These are phyloP conservation scores for Dipteronia dyeriana DNA, from an alignment of 345 rosid species.

Conservation along the genomic window DNA sequence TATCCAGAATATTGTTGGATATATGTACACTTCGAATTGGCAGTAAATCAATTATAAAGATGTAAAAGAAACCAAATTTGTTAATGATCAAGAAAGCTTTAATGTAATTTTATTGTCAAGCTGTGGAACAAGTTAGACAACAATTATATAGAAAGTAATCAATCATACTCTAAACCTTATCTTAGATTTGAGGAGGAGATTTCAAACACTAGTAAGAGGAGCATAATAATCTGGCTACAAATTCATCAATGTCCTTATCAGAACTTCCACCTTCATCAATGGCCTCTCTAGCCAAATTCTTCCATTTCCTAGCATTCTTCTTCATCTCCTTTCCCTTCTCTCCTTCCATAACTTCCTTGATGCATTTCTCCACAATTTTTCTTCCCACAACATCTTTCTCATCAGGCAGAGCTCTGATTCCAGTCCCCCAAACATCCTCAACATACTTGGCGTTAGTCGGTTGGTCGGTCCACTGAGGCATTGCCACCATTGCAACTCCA, in stretches of 20 bases:
- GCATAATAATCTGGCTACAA: slow-evolving; percentile 14
- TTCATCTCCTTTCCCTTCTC: slow-evolving; percentile 30
- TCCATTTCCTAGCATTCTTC: slow-evolving; percentile 32
- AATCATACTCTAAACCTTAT: no score
- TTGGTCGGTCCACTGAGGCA: slow-evolving; percentile 56
- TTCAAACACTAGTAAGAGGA: neutral
- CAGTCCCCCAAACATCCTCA: slow-evolving; percentile 45
- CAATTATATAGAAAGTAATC: no score
- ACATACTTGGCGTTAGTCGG: slow-evolving; percentile 38
- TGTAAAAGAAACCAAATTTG: no score
- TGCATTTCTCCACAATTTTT: slow-evolving; percentile 22
- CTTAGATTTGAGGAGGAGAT: no score
- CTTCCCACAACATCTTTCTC: slow-evolving; percentile 29
- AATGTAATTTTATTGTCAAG: neutral
- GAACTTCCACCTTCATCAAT: slow-evolving; percentile 36
- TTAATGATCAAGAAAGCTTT: no score
- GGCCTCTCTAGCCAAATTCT: slow-evolving; percentile 29
- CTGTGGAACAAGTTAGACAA: no score
- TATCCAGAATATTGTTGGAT: no score
- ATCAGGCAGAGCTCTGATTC: slow-evolving; percentile 25
- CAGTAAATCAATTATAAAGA: no score
- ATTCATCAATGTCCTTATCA: slow-evolving; percentile 32
- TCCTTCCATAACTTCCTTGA: slow-evolving; percentile 35
- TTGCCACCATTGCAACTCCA: slow-evolving; percentile 48
- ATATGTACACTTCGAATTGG: no score